phyloP scores from a whole-genome alignment of 2,329 filamentous ascomycete genomes.

The Aureobasidium sp. region DNA sequence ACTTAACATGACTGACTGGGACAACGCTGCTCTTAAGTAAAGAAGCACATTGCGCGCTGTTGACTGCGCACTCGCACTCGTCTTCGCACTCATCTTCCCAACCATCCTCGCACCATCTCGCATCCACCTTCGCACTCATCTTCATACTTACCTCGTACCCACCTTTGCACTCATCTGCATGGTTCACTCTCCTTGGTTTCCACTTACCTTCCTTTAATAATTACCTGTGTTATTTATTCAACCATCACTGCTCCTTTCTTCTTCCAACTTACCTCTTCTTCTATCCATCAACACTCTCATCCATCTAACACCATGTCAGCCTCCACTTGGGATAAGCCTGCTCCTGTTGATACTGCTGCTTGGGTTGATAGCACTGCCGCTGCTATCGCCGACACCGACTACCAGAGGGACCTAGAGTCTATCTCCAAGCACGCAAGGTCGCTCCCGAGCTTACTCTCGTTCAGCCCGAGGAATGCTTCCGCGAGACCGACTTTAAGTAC shows the following conservation, averaged over 20 bases:
- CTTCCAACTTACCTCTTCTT: too few species aligned
- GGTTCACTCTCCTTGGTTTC: too few species aligned
- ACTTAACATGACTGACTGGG: neutral
- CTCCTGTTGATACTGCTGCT: neutral
- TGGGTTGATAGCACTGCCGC: neutral
- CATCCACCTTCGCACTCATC: too few species aligned
- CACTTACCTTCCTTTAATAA: neutral
- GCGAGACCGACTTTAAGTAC: constrained; percentile 46
- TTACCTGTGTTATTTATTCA: neutral
- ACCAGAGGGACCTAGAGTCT: neutral
- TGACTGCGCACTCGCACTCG: too few species aligned
- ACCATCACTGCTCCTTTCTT: neutral
- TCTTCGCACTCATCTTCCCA: too few species aligned
- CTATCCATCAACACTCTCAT: neutral
- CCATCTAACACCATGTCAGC: constrained; percentile 5
- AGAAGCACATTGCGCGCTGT: neutral
- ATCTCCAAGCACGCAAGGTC: constrained; percentile 39
- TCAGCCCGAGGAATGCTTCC: constrained; percentile 56
- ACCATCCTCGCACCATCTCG: too few species aligned
- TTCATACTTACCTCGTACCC: too few species aligned
- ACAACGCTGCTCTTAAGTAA: neutral
- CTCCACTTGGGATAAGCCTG: neutral
- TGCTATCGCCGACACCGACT: neutral
- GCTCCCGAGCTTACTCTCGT: constrained; percentile 51
- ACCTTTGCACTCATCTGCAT: too few species aligned